phyloP scores from a whole-genome alignment of 768 basidiomycete genomes.

The Suillus discolor region DNA sequence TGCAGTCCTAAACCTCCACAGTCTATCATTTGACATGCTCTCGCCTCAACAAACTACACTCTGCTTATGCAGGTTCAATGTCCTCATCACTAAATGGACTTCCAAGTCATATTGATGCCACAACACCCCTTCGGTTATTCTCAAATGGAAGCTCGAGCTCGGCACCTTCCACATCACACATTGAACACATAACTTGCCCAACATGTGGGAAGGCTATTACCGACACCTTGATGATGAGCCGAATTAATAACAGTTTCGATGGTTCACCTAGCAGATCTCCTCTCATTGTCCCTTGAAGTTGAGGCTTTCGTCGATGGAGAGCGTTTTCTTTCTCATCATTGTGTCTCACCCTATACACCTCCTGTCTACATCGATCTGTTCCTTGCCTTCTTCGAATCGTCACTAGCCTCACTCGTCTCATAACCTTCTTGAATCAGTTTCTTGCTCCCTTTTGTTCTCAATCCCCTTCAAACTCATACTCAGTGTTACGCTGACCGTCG shows the following conservation, averaged over 20 bases:
- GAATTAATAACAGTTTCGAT: conserved; percentile 28
- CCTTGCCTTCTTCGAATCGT: too few species aligned
- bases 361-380: too few species aligned
- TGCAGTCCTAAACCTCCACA: conserved; percentile 21
- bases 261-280: conserved; percentile 35
- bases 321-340: too few species aligned
- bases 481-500: too few species aligned
- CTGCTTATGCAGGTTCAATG: conserved; percentile 41
- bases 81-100: conserved; percentile 56
- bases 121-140: conserved; percentile 33
- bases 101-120: conserved; percentile 38
- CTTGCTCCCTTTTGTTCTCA: too few species aligned
- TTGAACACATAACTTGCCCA: conserved; percentile 50
- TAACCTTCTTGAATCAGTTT: too few species aligned
- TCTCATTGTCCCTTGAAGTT: conserved; percentile 55
- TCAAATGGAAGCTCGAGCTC: conserved; percentile 39
- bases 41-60: conserved; percentile 26
- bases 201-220: conserved; percentile 56
- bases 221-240: conserved; percentile 42
- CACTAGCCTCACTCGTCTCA: too few species aligned
- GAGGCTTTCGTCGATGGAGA: too few species aligned
- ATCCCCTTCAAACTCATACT: too few species aligned
- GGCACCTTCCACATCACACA: conserved; percentile 45
- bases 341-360: too few species aligned
- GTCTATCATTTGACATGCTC: background rate